Base-by-base conservation (phyloP, 164 flowering plant species). In the Platanus orientalis region DNA sequence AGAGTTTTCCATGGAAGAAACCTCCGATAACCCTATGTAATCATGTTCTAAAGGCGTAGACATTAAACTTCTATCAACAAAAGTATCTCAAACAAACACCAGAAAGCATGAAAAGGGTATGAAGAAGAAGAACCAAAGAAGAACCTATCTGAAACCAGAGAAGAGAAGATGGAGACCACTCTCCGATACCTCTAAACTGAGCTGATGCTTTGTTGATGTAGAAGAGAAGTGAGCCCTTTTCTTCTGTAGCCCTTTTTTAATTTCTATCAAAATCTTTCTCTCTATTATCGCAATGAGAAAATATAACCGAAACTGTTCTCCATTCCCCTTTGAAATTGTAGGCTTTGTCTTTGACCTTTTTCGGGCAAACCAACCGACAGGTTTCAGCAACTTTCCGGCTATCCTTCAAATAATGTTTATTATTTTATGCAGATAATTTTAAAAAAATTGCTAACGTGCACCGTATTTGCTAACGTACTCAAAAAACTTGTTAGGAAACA, bases 21-120 rank as follows among this genome's bases (percentile, higher is more conserved):
- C 66, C 70, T 81, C 81, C 62, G 90, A 78, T 29, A 84, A 77
- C 54, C 89, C 92, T 83, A 84, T 82, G 81, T 84, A 89, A 78
- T 82, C 88, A 73, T 87, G 88, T 73, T 83, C 86, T 21, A 72
- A 61, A 2, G 79, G 78, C 57, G 56, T 59, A 68, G 91, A 79
- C 88, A 83, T 83, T 66, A 69, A 75, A 71, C 20, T 40, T 16
- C 50, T 1, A 34, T 48, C 14, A 30, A 23, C 52, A 12, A 19
- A 28, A 4, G 19, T 6, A 39, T 27, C 29, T 20, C 0, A 40
- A 27, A 40, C 54, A 20, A 23, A 57, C 26, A 21, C 13, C 7
- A 39, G 29, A 29, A 55, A 73, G n/a, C 71, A 50, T 27, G 58
- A 16, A 57, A 65, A 20, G 25, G 40, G 65, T 52, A 57, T 14